Conservation (phyloP, 305 asterid species). For the Solanum chacoense region DNA sequence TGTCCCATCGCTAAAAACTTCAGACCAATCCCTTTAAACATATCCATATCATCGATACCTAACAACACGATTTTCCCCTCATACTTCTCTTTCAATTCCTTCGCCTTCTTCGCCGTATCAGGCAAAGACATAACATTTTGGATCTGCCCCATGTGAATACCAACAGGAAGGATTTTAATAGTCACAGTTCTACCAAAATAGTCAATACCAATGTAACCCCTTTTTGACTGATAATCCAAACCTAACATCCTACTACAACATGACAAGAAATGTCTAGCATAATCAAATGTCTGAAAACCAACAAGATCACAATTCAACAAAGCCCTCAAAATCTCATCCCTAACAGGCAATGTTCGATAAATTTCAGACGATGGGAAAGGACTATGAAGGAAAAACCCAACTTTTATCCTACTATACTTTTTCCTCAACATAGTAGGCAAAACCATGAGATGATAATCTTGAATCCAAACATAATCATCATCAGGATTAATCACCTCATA, state of each 20-base stretch:
- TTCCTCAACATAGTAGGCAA: conserved; percentile 77
- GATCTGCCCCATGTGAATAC: conserved; percentile 66
- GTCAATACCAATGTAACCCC: conserved; percentile 80
- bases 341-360: conserved; percentile 67
- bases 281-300: conserved; percentile 86
- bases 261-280: conserved; percentile 82
- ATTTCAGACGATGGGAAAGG: conserved; percentile 78
- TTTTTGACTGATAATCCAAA: conserved; percentile 67
- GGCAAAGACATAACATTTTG: conserved; percentile 30
- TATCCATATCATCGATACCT: conserved; percentile 85
- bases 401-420: conserved; percentile 40
- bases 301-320: conserved; percentile 73
- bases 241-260: conserved; percentile 91
- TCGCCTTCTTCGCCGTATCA: conserved; percentile 35
- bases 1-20: conserved; percentile 64
- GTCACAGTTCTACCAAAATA: conserved; percentile 78
- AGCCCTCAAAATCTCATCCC: conserved; percentile 79
- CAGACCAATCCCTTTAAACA: conserved; percentile 74
- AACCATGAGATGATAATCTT: conserved; percentile 78
- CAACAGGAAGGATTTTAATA: conserved; percentile 64
- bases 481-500: conserved; percentile 73
- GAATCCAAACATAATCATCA: conserved; percentile 76
- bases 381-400: conserved; percentile 73
- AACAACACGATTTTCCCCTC: conserved; percentile 49
- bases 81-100: conserved; percentile 31